Base-by-base conservation (phyloP, 148 eudicot species). In the Chenopodium quinoa region DNA sequence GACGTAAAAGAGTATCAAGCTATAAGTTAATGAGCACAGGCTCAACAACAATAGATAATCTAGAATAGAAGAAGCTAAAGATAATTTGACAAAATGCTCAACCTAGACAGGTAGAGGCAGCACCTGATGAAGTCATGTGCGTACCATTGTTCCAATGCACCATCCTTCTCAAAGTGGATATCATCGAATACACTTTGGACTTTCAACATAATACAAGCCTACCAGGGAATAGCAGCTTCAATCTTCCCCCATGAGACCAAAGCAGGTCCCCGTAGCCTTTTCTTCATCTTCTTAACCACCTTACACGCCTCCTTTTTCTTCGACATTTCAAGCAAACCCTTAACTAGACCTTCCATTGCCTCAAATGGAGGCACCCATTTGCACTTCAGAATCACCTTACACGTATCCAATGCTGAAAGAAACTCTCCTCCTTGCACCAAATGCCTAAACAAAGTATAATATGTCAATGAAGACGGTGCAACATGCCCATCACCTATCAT, bases 401-500 rank as follows among this genome's bases (percentile, higher is more conserved):
- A 85, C 50, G 65, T 85, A 32, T 78, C 85, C 78, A 83, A 69
- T 13, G 83, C 90, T 9, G 44, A 76, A 48, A 81, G 79, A 66
- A 85, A 78, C 73, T 88, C 90, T 27, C 81, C 88, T 62, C 71
- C 58, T 46, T 79, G 79, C 71, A 80, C 88, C 83, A 86, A 83
- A 77, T 76, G 83, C 37, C 66, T 69, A 84, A 86, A 54, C 83
- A 83, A 67, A 5, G 83, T 80, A 66, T 72, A 83, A 67, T 86
- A 86, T 2, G 81, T 71, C 60, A 73, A 76, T 2, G 88, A 83
- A 40, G 75, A 71, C 54, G 81, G 83, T 14, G 67, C 56, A 37
- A 80, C 88, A 81, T 32, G 72, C 19, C 77, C 88, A 67, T 85
- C 86, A 14, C 19, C 66, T 25, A 72, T 56, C 88, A 85, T 85